Evolutionary conservation across 2,329 filamentous ascomycete genomes (phyloP).

Genomic region (Diplocarpon rosae): DNA sequence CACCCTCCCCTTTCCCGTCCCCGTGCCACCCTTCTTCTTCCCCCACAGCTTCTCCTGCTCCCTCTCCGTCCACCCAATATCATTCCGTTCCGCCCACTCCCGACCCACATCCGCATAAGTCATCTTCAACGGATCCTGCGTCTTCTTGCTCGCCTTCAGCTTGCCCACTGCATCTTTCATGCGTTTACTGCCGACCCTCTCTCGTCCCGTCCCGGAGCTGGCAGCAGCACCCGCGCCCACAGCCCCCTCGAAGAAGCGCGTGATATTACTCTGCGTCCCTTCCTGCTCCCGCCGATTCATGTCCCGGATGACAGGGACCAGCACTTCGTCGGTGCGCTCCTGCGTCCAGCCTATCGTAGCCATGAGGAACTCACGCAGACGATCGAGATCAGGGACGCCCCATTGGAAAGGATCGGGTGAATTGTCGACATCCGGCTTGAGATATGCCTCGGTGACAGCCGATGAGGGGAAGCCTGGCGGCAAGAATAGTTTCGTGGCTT

Average conservation of each 20-base stretch:
- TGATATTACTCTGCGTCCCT: slow-evolving; percentile 93
- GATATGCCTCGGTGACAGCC: slow-evolving; percentile 73
- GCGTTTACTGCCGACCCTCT: slow-evolving; percentile 55
- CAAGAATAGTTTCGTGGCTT: slow-evolving; percentile 77
- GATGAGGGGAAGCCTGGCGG: slow-evolving; percentile 68
- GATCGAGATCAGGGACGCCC: slow-evolving; percentile 89
- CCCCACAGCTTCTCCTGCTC: slow-evolving; percentile 16
- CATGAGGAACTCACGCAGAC: slow-evolving; percentile 76
- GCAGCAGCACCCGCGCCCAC: slow-evolving; percentile 51
- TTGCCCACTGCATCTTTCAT: slow-evolving; percentile 66
- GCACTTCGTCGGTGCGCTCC: slow-evolving; percentile 87
- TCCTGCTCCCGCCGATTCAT: slow-evolving; percentile 85
- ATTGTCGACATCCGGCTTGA: slow-evolving; percentile 74
- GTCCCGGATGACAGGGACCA: slow-evolving; percentile 89
- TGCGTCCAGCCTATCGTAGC: slow-evolving; percentile 84
- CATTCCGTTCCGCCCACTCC: slow-evolving; percentile 26
- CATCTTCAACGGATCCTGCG: slow-evolving; percentile 5
- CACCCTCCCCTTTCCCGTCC: slow-evolving; percentile 5
- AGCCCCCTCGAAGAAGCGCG: slow-evolving; percentile 72
- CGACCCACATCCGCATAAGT: slow-evolving; percentile 26
- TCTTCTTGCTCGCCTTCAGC: slow-evolving; percentile 38
- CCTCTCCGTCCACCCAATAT: slow-evolving; percentile 22
- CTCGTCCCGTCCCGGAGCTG: slow-evolving; percentile 45
- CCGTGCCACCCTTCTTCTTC: slow-evolving; percentile 13
- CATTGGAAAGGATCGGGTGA: slow-evolving; percentile 77